Evolutionary conservation across 768 basidiomycete genomes (phyloP), one percentile per base, ranked within the genome.

Genomic region (Fibroporia radiculosa): DNA sequence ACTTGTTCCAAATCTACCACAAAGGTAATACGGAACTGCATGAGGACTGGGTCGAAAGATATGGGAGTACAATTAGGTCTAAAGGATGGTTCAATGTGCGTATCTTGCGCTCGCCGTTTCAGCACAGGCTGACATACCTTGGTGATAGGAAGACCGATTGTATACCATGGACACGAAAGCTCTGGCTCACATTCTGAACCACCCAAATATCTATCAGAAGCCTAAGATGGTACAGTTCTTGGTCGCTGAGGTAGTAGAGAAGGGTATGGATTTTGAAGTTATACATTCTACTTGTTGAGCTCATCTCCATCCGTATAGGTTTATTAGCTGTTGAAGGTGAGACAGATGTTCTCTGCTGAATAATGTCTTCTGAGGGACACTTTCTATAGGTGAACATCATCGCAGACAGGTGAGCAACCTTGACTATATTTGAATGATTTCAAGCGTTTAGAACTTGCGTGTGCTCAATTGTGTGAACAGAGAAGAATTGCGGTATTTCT

Each of bases 111-210:
- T 4, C 18, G 6, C 33, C 13, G 6, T n/a, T 31, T 13, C 20
- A 28, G 2, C 14, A 19, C n/a, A 18, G n/a, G 8, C 26, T 35
- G 25, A 14, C 5, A 4, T 19, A 16, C 10, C 10, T n/a, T 26
- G n/a, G n/a, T n/a, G n/a, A n/a, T 19, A 52, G 51, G 26, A 22
- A 2, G n/a, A 27, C 13, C 42, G 45, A 8, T 41, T 53, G 6
- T 49, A 42, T 20, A 49, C 48, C 0, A 59, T 67, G 45, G 87
- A 88, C 52, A 63, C 75, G 0, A 74, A 75, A 25, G 85, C 84
- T 0, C 28, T 89, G 29, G 71, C 72, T 37, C 78, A 88, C 51
- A 66, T 91, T 38, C 65, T 90, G 14, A 69, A 22, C 6, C 37
- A n/a, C n/a, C n/a, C n/a, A n/a, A n/a, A n/a, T n/a, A n/a, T n/a